Percentiles rank a stretch among this genome's conserved stretches.
Evolutionary conservation across 2,329 filamentous ascomycete genomes (phyloP).

Genomic region (Tolypocladium pustulatum): DNA sequence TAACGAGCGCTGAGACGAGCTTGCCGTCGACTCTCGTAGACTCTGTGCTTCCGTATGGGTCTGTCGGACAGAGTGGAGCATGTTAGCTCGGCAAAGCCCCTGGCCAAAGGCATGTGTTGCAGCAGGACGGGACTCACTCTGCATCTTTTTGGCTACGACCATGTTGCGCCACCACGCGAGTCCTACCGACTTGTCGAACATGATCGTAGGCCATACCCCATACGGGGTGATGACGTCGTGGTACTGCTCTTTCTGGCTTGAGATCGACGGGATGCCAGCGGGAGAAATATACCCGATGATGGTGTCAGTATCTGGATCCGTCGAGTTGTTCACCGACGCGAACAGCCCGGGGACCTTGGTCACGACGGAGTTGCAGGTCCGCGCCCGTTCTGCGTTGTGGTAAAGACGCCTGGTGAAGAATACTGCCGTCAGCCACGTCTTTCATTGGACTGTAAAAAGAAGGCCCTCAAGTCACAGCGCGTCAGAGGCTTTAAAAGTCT

Average conservation of each 20-base stretch:
- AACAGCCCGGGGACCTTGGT: slow-evolving; percentile 27
- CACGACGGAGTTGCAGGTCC: slow-evolving; percentile 29
- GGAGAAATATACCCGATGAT: slow-evolving; percentile 30
- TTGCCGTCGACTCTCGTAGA: slow-evolving; percentile 27
- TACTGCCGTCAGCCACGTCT: not conserved
- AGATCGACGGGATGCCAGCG: slow-evolving; percentile 27
- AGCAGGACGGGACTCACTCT: slow-evolving; percentile 18
- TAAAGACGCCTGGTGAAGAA: slow-evolving; percentile 18
- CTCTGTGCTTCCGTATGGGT: slow-evolving; percentile 30
- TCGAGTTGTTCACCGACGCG: slow-evolving; percentile 31
- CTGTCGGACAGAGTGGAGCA: slow-evolving; percentile 9
- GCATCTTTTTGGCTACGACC: slow-evolving; percentile 30
- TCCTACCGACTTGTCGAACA: slow-evolving; percentile 26
- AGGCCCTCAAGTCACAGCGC: not conserved
- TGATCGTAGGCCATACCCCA: slow-evolving; percentile 23
- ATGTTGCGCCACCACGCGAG: slow-evolving; percentile 33
- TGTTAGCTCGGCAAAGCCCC: not conserved
- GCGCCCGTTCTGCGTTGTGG: slow-evolving; percentile 26
- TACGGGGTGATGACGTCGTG: slow-evolving; percentile 31
- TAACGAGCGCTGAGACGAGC: slow-evolving; percentile 26
- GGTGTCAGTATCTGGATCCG: slow-evolving; percentile 21
- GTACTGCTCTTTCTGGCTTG: slow-evolving; percentile 27
- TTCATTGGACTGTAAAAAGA: not conserved
- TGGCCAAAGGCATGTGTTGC: not conserved
- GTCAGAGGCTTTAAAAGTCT: not conserved